Conservation (phyloP, 352 stramenopile genomes). For the Pythium coloratum region DNA sequence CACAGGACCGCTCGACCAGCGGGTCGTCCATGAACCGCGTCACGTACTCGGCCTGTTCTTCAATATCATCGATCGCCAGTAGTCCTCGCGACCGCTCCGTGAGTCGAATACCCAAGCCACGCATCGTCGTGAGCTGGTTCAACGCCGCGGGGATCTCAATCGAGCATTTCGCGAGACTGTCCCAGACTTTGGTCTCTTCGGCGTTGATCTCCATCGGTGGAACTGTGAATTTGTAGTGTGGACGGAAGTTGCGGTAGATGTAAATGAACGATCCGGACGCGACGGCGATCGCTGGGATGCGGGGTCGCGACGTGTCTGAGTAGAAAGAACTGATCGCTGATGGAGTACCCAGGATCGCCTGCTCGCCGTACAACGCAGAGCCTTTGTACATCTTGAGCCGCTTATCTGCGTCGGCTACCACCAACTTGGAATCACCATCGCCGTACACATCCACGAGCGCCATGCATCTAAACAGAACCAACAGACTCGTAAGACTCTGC, state of each 20-base stretch:
- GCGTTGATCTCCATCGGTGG: slow-evolving; percentile 72
- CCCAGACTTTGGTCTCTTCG: slow-evolving; percentile 75
- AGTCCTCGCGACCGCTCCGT: slow-evolving; percentile 71
- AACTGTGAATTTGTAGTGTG: slow-evolving; percentile 91
- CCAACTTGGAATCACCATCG: slow-evolving; percentile 79
- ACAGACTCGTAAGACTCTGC: too few species aligned
- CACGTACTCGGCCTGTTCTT: slow-evolving; percentile 82
- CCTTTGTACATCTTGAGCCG: slow-evolving; percentile 90
- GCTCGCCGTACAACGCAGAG: slow-evolving; percentile 77
- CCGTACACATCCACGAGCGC: slow-evolving; percentile 81
- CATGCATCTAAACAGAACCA: slow-evolving; percentile 45
- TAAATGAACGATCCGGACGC: slow-evolving; percentile 86
- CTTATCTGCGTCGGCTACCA: slow-evolving; percentile 78
- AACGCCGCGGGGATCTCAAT: slow-evolving; percentile 71
- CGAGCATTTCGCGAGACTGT: slow-evolving; percentile 60
- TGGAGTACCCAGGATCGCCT: slow-evolving; percentile 76
- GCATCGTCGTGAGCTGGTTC: slow-evolving; percentile 65
- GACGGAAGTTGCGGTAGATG: slow-evolving; percentile 91
- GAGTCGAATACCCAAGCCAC: slow-evolving; percentile 61
- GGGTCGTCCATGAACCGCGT: slow-evolving; percentile 79
- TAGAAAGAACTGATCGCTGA: slow-evolving; percentile 80
- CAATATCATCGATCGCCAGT: slow-evolving; percentile 79
- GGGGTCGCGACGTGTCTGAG: slow-evolving; percentile 69
- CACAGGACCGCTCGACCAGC: slow-evolving; percentile 64
- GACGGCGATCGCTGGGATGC: slow-evolving; percentile 83